Evolutionary conservation across 2,329 filamentous ascomycete genomes (phyloP), one percentile per base, ranked within the genome.

Genomic region (Botryosphaeria dothidea): DNA sequence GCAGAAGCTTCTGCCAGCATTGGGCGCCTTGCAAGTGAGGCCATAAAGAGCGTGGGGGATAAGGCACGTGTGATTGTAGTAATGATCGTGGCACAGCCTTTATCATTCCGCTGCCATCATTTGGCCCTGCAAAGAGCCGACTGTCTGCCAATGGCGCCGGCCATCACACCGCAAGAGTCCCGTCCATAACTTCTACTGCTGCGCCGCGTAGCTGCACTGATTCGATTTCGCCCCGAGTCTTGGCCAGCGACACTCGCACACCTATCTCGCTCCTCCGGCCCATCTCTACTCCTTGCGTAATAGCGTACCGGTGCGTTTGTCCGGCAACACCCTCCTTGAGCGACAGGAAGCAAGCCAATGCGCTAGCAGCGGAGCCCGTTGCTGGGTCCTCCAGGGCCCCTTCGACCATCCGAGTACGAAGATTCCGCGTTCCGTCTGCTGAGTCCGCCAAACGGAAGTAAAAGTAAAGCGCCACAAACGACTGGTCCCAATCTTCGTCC

Each of bases 381-480:
- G 82, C 83, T 7, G 83, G 78, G 71, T 85, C 82, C 69, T 86
- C 83, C 7, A 80, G 69, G 5, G 71, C 68, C 0, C 78, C 79
- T 66, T 79, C 77, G 43, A 91, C 81, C 87, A 92, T 88, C 56
- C 90, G 81, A 9, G 88, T 84, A 60, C 86, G 81, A 23, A 91
- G 70, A 34, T 69, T 68, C 5, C 51, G 69, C 21, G 66, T 69
- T n/a, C 73, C 74, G 15, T 73, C 67, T 8, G 68, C 67, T 21
- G 66, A 70, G 29, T 72, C 71, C 23, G 72, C 74, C 1, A 77
- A 76, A 25, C 77, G 73, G 19, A 88, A 84, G 69, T 86, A 91
- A 74, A 88, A 89, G 71, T 89, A 90, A 51, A 81, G 78, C 11
- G 79, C 80, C 0, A 85, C 73, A 64, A 88, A 84, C 0, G 85